phyloP scores from a whole-genome alignment of 768 basidiomycete species.

The Multifurca ochricompacta region DNA sequence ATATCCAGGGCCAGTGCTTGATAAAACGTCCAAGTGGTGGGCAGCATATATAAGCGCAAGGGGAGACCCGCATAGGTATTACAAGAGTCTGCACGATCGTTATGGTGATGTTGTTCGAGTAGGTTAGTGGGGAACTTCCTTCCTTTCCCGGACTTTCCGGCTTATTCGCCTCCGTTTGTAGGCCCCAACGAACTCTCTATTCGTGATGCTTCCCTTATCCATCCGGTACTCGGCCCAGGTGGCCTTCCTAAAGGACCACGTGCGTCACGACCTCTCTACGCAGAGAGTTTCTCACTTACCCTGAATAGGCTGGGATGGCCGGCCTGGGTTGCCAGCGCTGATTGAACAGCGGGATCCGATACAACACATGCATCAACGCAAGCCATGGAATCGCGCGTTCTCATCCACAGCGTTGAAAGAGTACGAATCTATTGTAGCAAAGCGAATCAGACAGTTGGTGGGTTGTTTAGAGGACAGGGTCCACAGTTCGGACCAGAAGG shows the following conservation, averaged over 20 bases:
- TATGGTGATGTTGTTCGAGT: conserved; percentile 34
- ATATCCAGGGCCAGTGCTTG: conserved; percentile 42
- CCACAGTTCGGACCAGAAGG: neutral
- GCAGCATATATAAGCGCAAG: conserved; percentile 29
- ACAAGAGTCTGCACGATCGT: conserved; percentile 27
- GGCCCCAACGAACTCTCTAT: conserved; percentile 12
- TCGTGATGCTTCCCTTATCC: conserved; percentile 7
- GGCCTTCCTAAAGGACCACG: conserved; percentile 19
- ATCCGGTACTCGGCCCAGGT: conserved; percentile 5
- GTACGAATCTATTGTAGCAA: conserved; percentile 33
- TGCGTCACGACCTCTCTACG: neutral
- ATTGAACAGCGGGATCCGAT: conserved; percentile 30
- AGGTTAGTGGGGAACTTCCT: conserved; percentile 24
- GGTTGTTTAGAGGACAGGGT: conserved; percentile 17
- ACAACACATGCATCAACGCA: conserved; percentile 35
- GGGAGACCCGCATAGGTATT: conserved; percentile 31
- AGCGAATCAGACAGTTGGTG: conserved; percentile 29
- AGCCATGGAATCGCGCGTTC: conserved; percentile 38
- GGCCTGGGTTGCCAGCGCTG: conserved; percentile 17
- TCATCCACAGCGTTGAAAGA: conserved; percentile 35
- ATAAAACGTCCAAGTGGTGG: conserved; percentile 36
- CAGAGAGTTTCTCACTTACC: neutral
- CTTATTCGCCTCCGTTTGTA: neutral
- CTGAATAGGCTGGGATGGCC: conserved; percentile 11
- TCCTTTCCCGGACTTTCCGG: neutral